Percentiles rank a stretch among this genome's conserved stretches.
Evolutionary conservation across 768 basidiomycete genomes (phyloP).

Genomic region (Hygrophorus russula): DNA sequence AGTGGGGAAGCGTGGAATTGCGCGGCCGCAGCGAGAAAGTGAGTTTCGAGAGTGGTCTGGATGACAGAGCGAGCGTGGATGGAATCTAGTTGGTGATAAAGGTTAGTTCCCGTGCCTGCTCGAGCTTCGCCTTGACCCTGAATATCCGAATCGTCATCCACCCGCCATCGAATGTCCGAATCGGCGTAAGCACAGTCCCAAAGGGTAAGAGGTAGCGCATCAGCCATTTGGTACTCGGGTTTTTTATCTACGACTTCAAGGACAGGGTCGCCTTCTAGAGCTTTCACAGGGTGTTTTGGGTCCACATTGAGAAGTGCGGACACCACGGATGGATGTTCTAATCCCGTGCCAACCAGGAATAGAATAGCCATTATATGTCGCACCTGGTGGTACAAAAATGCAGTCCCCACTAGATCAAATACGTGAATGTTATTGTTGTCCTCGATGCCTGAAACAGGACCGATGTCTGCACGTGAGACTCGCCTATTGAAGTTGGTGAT

Average conservation of each 20-base stretch:
- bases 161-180: constrained; percentile 63
- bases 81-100: constrained; percentile 43
- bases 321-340: constrained; percentile 66
- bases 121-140: constrained; percentile 11
- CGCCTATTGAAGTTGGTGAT: constrained; percentile 66
- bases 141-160: constrained; percentile 21
- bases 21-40: constrained; percentile 52
- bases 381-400: constrained; percentile 94
- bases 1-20: constrained; percentile 35
- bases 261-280: constrained; percentile 19
- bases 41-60: constrained; percentile 47
- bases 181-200: constrained; percentile 79
- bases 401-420: constrained; percentile 76
- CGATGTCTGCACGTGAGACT: constrained; percentile 58
- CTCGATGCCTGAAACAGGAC: constrained; percentile 19
- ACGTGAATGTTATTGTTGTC: constrained; percentile 40
- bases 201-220: constrained; percentile 80
- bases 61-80: constrained; percentile 53
- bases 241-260: constrained; percentile 53
- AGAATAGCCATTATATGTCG: constrained; percentile 89
- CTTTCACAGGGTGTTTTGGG: constrained; percentile 25
- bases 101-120: constrained; percentile 16
- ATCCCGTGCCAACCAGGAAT: constrained; percentile 75
- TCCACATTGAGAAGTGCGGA: constrained; percentile 64
- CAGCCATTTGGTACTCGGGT: constrained; percentile 91